phyloP scores from a whole-genome alignment of 805 yeast species.

The Candida saitoana region DNA sequence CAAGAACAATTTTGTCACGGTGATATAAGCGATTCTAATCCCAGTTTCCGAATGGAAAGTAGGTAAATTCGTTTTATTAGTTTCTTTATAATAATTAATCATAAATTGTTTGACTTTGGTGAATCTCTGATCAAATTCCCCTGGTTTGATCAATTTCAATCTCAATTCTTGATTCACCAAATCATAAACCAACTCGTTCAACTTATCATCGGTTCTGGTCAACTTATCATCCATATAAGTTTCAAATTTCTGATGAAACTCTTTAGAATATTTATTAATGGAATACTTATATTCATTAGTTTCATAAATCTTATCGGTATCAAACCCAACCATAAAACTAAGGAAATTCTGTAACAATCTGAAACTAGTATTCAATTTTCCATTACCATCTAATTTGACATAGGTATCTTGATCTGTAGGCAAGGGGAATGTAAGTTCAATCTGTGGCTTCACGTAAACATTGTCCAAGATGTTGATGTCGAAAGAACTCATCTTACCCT shows the following conservation, averaged over 20 bases:
- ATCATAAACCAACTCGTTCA: slow-evolving; percentile 32
- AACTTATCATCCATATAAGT: slow-evolving; percentile 31
- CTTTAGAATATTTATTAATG: slow-evolving; percentile 26
- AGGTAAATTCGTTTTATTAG: slow-evolving; percentile 38
- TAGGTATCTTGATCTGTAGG: slow-evolving; percentile 33
- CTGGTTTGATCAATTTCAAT: slow-evolving; percentile 32
- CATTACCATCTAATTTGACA: slow-evolving; percentile 27
- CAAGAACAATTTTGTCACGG: slow-evolving; percentile 28
- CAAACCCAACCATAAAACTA: slow-evolving; percentile 23
- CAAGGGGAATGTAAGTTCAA: slow-evolving; percentile 34
- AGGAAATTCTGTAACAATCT: slow-evolving; percentile 29
- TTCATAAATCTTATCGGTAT: slow-evolving; percentile 28
- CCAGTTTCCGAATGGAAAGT: slow-evolving; percentile 18
- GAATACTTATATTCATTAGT: slow-evolving; percentile 32
- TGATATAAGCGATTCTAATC: slow-evolving; percentile 33
- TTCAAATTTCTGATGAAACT: slow-evolving; percentile 24
- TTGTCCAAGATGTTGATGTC: slow-evolving; percentile 38
- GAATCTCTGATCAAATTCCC: slow-evolving; percentile 29
- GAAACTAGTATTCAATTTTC: slow-evolving; percentile 20
- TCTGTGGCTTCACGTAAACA: slow-evolving; percentile 25
- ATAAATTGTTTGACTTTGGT: slow-evolving; percentile 35
- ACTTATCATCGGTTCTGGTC: slow-evolving; percentile 26
- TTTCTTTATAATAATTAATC: slow-evolving; percentile 31
- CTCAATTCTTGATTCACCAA: slow-evolving; percentile 35
- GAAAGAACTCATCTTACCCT: slow-evolving; percentile 11